Percentiles rank a stretch among this genome's conserved stretches.
Evolutionary conservation across 78 protist genomes (phyloP).

Genomic region (Protostelium mycophagum): DNA sequence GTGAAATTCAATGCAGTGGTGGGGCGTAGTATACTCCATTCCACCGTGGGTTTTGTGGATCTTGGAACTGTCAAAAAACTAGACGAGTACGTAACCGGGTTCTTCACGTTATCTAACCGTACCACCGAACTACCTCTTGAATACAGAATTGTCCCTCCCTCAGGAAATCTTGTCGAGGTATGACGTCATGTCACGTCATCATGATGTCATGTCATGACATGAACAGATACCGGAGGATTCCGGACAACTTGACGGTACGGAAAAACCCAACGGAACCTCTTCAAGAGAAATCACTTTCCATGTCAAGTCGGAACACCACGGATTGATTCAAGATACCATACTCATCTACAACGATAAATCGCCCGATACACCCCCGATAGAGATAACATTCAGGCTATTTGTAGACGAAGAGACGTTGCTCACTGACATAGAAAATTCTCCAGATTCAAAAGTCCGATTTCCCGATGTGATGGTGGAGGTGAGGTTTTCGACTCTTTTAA

Average conservation of each 20-base stretch:
- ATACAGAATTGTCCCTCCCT: slow-evolving; percentile 12
- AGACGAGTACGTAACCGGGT: slow-evolving; percentile 25
- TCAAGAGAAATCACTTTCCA: slow-evolving; percentile 29
- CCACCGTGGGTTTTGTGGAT: slow-evolving; percentile 29
- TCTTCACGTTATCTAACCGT: slow-evolving; percentile 17
- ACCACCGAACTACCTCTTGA: slow-evolving; percentile 39
- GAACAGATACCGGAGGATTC: background rate
- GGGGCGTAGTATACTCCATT: slow-evolving; percentile 35
- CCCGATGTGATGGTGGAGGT: slow-evolving; percentile 1
- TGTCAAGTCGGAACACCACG: slow-evolving; percentile 11
- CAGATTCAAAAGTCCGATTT: background rate
- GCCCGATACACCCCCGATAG: slow-evolving; percentile 34
- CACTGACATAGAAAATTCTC: slow-evolving; percentile 32
- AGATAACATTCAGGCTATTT: slow-evolving; percentile 18
- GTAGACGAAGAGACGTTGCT: slow-evolving; percentile 45
- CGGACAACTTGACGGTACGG: slow-evolving; percentile 46
- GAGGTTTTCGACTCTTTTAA: too few species aligned
- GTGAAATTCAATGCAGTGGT: slow-evolving; percentile 45
- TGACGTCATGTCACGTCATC: background rate
- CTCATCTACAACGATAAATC: slow-evolving; percentile 21
- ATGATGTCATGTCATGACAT: background rate
- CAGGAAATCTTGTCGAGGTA: slow-evolving; percentile 1
- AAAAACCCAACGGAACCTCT: slow-evolving; percentile 14
- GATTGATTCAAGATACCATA: slow-evolving; percentile 38
- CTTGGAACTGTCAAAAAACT: slow-evolving; percentile 33